phyloP scores from a whole-genome alignment of 2,329 filamentous ascomycete species.

The Berkeleyomyces basicola region DNA sequence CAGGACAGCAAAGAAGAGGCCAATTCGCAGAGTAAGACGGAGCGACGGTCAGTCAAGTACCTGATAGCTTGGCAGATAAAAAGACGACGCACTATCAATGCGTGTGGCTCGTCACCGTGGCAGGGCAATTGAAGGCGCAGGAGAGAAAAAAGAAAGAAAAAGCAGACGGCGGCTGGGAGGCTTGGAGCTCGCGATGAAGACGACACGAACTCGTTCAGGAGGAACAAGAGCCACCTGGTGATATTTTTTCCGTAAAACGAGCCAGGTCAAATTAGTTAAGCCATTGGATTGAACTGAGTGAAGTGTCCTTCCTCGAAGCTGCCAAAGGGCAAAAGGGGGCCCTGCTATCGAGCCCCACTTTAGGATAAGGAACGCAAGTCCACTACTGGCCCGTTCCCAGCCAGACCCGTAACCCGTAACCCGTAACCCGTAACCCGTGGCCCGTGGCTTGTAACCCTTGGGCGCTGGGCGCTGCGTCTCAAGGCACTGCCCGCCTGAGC shows the following conservation, averaged over 20 bases:
- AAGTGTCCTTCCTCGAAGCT: slow-evolving; percentile 8
- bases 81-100: neutral
- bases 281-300: slow-evolving; percentile 5
- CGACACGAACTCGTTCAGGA: slow-evolving; percentile 12
- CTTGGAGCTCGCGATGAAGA: slow-evolving; percentile 7
- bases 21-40: slow-evolving; percentile 3
- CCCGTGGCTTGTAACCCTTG: neutral
- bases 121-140: neutral
- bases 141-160: slow-evolving; percentile 2
- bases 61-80: neutral
- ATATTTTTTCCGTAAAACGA: slow-evolving; percentile 2
- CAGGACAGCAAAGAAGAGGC: neutral
- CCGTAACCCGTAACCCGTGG: neutral
- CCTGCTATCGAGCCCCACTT: slow-evolving; percentile 6
- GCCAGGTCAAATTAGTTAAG: neutral
- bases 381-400: neutral
- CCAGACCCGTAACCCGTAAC: neutral
- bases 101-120: neutral
- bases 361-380: neutral
- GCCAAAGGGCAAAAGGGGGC: slow-evolving; percentile 8
- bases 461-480: too few species aligned
- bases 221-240: slow-evolving; percentile 1
- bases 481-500: too few species aligned
- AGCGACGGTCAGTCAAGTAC: neutral
- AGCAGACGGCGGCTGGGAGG: neutral